Evolutionary conservation across 495 filamentous ascomycete species (phyloP), one percentile per base, ranked within the genome.

Genomic region (Staphylotrichum tortipilum): DNA sequence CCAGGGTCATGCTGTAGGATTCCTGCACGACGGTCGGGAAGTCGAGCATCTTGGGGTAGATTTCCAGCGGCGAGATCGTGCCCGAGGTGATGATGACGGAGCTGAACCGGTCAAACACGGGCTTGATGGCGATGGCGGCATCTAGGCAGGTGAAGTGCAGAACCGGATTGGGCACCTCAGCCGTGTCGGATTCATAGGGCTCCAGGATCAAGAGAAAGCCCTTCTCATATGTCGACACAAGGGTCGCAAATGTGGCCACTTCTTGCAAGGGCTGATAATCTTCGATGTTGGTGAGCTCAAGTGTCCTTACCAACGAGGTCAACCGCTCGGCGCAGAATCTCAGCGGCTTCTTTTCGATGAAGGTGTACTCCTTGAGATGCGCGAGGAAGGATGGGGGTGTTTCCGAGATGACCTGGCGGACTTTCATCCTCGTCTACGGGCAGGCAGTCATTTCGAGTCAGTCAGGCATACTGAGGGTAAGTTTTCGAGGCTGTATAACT

Each of bases 31-130:
- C 90, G 10, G 88, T 84, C 3, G 72, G 76, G 68, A 99, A 99
- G 36, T 84, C 85, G 9, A 99, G 81, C 92, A 99, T 96, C 58
- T 95, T 95, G 0, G 94, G 94, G 63, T 97, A 99, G 89, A 99
- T 97, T 64, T 99, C 94, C 4, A 99, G 66, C 0, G 94, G 94
- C 0, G 92, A 96, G 44, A 99, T 84, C 3, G 94, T 99, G 17
- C 94, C 94, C 0, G 94, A 97, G 5, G 94, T 99, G 65, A 99
- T 96, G 66, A 99, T 90, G 47, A 99, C 94, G 7, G 94, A 96
- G 60, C 82, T 85, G 66, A 99, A 99, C 29, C 94, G 84, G 47
- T 99, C 92, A 61, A 97, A 94, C 8, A 99, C 89, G 1, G 94
- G 94, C 59, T 90, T 95, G 65, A 99, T 97, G 39, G 94, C 94